phyloP scores from a whole-genome alignment of 2,329 filamentous ascomycete genomes.

The Sphaerulina musiva region DNA sequence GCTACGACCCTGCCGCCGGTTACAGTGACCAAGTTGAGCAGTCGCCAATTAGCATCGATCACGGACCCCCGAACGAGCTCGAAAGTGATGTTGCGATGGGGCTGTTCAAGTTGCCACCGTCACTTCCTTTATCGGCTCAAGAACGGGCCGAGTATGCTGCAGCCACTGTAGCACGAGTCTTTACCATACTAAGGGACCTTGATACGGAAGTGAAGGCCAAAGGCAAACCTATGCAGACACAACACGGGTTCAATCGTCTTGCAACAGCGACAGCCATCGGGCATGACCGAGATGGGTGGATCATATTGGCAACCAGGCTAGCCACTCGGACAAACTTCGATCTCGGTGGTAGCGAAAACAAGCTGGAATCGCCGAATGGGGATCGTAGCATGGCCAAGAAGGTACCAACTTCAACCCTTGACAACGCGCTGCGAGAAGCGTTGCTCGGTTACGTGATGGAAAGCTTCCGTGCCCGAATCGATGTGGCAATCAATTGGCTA shows the following conservation, averaged over 20 bases:
- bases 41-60: conserved; percentile 69
- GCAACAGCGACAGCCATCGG: conserved; percentile 59
- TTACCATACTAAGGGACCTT: conserved; percentile 66
- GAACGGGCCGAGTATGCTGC: conserved; percentile 68
- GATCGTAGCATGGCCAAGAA: conserved; percentile 17
- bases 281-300: conserved; percentile 83
- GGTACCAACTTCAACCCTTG: conserved; percentile 44
- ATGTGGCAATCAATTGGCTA: conserved; percentile 86
- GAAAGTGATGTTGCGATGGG: conserved; percentile 52
- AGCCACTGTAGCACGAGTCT: conserved; percentile 67
- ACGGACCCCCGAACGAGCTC: conserved; percentile 46
- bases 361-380: conserved; percentile 32
- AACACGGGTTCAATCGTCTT: conserved; percentile 71
- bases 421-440: conserved; percentile 67
- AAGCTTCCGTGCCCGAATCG: conserved; percentile 84
- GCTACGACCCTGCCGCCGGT: conserved; percentile 84
- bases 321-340: conserved; percentile 72
- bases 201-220: conserved; percentile 62
- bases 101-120: conserved; percentile 71
- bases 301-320: conserved; percentile 76
- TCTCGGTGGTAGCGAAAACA: conserved; percentile 49
- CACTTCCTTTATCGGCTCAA: conserved; percentile 64
- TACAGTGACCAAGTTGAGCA: conserved; percentile 71
- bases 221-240: conserved; percentile 29
- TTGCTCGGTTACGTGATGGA: conserved; percentile 83